These are phyloP conservation scores for Castanea mollissima DNA, from an alignment of 306 rosid genomes.

Conservation along the genomic window DNA sequence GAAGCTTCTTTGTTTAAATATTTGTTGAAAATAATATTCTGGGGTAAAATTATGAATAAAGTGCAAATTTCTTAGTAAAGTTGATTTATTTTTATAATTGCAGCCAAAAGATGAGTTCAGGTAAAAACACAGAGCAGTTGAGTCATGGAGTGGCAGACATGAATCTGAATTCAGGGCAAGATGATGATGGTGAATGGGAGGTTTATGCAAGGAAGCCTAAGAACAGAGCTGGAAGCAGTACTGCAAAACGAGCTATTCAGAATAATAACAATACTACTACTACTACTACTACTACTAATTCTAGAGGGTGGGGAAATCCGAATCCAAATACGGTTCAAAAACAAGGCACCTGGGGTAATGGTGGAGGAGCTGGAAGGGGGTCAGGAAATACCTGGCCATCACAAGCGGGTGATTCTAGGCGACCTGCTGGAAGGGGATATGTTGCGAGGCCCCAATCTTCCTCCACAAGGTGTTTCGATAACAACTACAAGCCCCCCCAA, in stretches of 20 bases:
- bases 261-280: neutral
- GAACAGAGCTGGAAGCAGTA: constrained; percentile 63
- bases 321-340: constrained; percentile 29
- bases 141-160: constrained; percentile 43
- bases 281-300: constrained; percentile 22
- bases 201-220: constrained; percentile 58
- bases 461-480: constrained; percentile 28
- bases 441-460: constrained; percentile 29
- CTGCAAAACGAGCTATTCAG: constrained; percentile 49
- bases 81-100: neutral
- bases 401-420: constrained; percentile 38
- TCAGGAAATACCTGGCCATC: constrained; percentile 37
- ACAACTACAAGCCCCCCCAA: constrained; percentile 16
- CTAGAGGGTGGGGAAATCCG: constrained; percentile 41
- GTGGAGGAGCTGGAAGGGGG: constrained; percentile 53
- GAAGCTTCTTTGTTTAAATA: neutral
- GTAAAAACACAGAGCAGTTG: constrained; percentile 44
- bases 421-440: constrained; percentile 57
- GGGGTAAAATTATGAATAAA: neutral
- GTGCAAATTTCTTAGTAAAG: too few species aligned
- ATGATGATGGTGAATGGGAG: constrained; percentile 74
- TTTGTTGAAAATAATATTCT: neutral
- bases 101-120: constrained; percentile 43
- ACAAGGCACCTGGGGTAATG: constrained; percentile 20
- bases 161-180: constrained; percentile 38